Evolutionary conservation across 768 basidiomycete species (phyloP).

Genomic region (Naganishia vishniacii): DNA sequence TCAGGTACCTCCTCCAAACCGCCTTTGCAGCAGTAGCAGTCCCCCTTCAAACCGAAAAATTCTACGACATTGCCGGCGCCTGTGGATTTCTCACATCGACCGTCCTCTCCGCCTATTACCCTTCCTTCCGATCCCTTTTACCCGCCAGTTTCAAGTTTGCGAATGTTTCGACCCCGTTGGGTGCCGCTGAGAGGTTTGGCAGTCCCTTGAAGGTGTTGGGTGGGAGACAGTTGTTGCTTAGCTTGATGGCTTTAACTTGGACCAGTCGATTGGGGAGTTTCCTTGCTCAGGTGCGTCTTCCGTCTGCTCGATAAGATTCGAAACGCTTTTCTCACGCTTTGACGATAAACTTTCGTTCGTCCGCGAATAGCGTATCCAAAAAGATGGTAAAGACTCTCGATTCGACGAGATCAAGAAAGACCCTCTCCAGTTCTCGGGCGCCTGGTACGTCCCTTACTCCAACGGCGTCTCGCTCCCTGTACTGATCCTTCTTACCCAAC

Average conservation of each 20-base stretch:
- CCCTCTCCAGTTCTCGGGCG: slow-evolving; percentile 55
- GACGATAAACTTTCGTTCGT: background rate
- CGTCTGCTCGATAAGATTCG: background rate
- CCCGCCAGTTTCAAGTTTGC: slow-evolving; percentile 11
- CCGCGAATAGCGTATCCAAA: slow-evolving; percentile 50
- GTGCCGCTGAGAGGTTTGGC: slow-evolving; percentile 6
- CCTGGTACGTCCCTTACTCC: slow-evolving; percentile 54
- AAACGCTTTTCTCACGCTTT: too few species aligned
- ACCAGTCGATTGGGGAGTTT: slow-evolving; percentile 60
- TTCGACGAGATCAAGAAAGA: slow-evolving; percentile 60
- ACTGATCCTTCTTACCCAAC: background rate
- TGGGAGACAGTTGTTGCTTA: slow-evolving; percentile 58
- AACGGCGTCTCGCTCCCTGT: slow-evolving; percentile 43
- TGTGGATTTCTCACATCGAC: slow-evolving; percentile 63
- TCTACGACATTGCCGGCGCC: slow-evolving; percentile 64
- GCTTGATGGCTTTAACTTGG: slow-evolving; percentile 60
- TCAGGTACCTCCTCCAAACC: slow-evolving; percentile 40
- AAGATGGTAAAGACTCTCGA: slow-evolving; percentile 61
- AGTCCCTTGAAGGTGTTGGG: slow-evolving; percentile 23
- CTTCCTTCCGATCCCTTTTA: slow-evolving; percentile 33
- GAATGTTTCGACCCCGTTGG: slow-evolving; percentile 2
- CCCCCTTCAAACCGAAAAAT: slow-evolving; percentile 61
- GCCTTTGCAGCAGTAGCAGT: slow-evolving; percentile 59
- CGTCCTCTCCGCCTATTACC: slow-evolving; percentile 58
- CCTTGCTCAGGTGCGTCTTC: slow-evolving; percentile 53